These are phyloP conservation scores for Monosporascus sp. DNA, from an alignment of 2,329 filamentous ascomycete species.

Conservation along the genomic window DNA sequence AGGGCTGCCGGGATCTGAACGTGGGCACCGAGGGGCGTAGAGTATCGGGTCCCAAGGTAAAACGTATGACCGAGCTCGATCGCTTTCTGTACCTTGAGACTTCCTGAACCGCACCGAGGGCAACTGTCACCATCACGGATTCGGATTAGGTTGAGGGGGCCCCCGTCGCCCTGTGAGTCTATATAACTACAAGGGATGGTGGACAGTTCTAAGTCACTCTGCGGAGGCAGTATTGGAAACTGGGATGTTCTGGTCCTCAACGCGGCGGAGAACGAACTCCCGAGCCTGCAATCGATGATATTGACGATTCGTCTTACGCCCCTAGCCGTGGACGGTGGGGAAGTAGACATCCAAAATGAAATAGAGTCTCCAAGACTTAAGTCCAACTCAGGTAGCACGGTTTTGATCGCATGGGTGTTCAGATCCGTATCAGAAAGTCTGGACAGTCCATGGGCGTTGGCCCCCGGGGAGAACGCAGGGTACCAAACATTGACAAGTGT, in stretches of 20 bases:
- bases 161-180: conserved; percentile 16
- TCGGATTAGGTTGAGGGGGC: conserved; percentile 57
- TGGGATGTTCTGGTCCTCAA: conserved; percentile 7
- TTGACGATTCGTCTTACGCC: conserved; percentile 18
- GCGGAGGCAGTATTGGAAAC: conserved; percentile 10
- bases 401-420: conserved; percentile 59
- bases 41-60: conserved; percentile 86
- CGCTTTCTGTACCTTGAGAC: conserved; percentile 62
- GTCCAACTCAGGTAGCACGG: conserved; percentile 62
- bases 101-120: conserved; percentile 60
- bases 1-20: conserved; percentile 41
- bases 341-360: conserved; percentile 44
- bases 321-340: conserved; percentile 17
- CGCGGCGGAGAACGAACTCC: conserved; percentile 9
- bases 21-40: conserved; percentile 62
- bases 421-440: conserved; percentile 27
- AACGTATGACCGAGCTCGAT: conserved; percentile 96
- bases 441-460: neutral
- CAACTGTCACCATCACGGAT: conserved; percentile 67
- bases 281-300: conserved; percentile 28
- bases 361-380: conserved; percentile 58
- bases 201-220: conserved; percentile 5
- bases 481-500: conserved; percentile 69
- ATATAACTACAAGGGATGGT: conserved; percentile 13
- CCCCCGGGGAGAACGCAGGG: conserved; percentile 27